These are phyloP conservation scores for Colletotrichum sp. DNA, from an alignment of 2,329 filamentous ascomycete genomes.

Conservation along the genomic window DNA sequence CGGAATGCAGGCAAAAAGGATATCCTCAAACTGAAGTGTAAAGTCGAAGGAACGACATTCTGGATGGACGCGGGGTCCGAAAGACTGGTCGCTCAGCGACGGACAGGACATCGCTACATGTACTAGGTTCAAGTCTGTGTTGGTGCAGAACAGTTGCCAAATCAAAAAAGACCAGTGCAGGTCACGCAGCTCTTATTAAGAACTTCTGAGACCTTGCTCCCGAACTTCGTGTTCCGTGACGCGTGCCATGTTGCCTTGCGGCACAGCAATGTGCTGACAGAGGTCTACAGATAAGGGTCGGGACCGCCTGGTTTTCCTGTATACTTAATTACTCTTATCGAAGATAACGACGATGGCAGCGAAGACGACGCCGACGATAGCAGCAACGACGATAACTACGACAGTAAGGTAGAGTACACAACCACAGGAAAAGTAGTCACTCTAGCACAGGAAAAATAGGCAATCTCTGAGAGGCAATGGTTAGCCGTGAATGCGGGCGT, in stretches of 20 bases:
- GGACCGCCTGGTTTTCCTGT: not conserved
- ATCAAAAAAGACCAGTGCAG: not conserved
- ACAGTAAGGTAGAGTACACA: too few relatives aligned
- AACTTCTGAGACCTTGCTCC: not conserved
- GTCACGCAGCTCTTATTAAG: not conserved
- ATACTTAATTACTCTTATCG: too few relatives aligned
- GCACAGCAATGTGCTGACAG: not conserved
- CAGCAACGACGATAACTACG: too few relatives aligned
- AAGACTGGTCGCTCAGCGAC: slow-evolving; percentile 13
- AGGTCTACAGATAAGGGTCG: not conserved
- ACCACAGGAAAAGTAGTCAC: too few relatives aligned
- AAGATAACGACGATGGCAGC: too few relatives aligned
- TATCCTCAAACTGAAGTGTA: slow-evolving; percentile 30
- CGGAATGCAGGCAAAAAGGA: slow-evolving; percentile 26
- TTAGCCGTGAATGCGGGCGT: not conserved
- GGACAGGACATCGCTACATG: not conserved
- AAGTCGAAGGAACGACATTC: slow-evolving; percentile 32
- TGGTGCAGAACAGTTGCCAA: fast-evolving
- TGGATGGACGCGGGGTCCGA: slow-evolving; percentile 26
- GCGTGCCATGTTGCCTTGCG: not conserved
- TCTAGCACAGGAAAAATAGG: too few relatives aligned
- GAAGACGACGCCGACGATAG: too few relatives aligned
- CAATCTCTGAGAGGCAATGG: too few relatives aligned
- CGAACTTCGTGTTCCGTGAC: not conserved
- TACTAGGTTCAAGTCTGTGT: not conserved